These are phyloP conservation scores for Pseudotulostoma volvatum DNA, from an alignment of 495 filamentous ascomycete genomes.

Conservation along the genomic window DNA sequence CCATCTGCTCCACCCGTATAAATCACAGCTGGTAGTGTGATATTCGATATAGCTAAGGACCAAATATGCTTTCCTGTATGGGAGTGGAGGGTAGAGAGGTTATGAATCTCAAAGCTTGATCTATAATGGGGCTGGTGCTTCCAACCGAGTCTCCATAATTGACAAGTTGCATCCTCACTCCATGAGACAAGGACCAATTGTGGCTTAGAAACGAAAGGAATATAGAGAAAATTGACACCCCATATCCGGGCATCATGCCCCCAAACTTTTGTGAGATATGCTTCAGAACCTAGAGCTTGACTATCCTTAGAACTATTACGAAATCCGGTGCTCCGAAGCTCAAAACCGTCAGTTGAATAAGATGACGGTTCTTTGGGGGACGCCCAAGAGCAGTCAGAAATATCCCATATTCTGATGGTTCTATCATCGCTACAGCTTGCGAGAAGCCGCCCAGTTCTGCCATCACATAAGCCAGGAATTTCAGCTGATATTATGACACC, in stretches of 20 bases:
- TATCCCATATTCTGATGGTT: constrained; percentile 79
- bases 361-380: constrained; percentile 18
- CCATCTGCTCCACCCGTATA: constrained; percentile 87
- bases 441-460: constrained; percentile 38
- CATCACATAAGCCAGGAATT: constrained; percentile 23
- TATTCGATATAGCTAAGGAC: constrained; percentile 40
- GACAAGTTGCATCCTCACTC: constrained; percentile 62
- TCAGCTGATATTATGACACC: constrained; percentile 60
- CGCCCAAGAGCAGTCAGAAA: constrained; percentile 34
- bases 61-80: constrained; percentile 90
- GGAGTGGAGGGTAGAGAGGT: constrained; percentile 35
- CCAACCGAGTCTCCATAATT: constrained; percentile 47
- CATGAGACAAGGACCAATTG: constrained; percentile 45
- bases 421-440: constrained; percentile 93
- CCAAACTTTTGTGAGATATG: constrained; percentile 48
- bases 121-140: constrained; percentile 2
- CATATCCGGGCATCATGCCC: constrained; percentile 84
- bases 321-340: constrained; percentile 29
- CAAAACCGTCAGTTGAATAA: constrained; percentile 29
- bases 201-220: constrained; percentile 6
- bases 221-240: constrained; percentile 50
- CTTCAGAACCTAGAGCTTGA: constrained; percentile 16
- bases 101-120: constrained; percentile 28
- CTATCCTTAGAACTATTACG: constrained; percentile 10
- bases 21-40: constrained; percentile 23